Conservation (phyloP, 805 yeast genomes). For the Teunomyces atbi region DNA sequence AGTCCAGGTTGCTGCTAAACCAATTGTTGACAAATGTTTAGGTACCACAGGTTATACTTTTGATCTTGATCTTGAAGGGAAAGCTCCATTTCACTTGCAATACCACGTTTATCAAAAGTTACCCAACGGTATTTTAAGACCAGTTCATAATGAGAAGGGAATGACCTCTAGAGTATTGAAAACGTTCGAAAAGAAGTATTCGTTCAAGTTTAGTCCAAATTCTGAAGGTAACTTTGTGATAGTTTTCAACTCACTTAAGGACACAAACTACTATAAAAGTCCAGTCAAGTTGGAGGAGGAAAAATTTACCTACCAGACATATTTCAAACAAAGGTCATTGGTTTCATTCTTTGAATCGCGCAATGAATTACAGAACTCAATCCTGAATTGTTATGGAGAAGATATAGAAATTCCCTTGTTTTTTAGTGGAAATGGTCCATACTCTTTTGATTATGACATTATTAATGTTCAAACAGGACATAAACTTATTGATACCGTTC, state of each 20-base stretch:
- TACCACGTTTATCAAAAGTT: constrained; percentile 55
- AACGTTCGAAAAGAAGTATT: constrained; percentile 21
- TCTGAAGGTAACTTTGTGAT: constrained; percentile 80
- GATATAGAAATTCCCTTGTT: constrained; percentile 46
- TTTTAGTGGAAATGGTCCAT: constrained; percentile 81
- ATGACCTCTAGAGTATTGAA: constrained; percentile 24
- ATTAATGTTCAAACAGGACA: constrained; percentile 40
- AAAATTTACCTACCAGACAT: constrained; percentile 60
- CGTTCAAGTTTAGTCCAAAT: constrained; percentile 69
- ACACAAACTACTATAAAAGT: constrained; percentile 53
- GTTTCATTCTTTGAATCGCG: constrained; percentile 27
- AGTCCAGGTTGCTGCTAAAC: constrained; percentile 45
- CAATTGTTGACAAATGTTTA: constrained; percentile 82
- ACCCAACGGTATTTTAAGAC: constrained; percentile 29
- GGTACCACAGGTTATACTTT: constrained; percentile 83
- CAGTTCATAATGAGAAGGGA: constrained; percentile 33
- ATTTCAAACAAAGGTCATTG: constrained; percentile 67
- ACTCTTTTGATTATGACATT: constrained; percentile 65
- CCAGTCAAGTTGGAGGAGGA: constrained; percentile 29
- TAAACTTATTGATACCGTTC: constrained; percentile 23
- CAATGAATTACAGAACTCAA: constrained; percentile 12
- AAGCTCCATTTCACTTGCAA: constrained; percentile 74
- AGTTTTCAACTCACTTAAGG: constrained; percentile 62
- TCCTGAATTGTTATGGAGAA: constrained; percentile 32
- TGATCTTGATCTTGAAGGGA: constrained; percentile 66